Conservation (phyloP, 352 stramenopile species). For the Phytophthora foliorum region DNA sequence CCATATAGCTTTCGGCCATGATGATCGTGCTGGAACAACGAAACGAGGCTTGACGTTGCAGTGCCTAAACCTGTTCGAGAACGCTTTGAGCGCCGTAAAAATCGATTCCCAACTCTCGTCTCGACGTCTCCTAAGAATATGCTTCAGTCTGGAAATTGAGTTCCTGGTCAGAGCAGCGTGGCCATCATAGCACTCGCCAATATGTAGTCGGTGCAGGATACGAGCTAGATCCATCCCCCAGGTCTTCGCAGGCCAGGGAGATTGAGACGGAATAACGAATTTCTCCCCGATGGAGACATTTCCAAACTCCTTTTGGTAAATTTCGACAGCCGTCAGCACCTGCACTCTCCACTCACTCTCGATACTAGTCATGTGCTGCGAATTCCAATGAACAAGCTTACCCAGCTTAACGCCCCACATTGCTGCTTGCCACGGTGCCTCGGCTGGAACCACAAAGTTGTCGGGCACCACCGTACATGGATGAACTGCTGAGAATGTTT, state of each 20-base stretch:
- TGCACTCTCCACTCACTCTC: conserved; percentile 35
- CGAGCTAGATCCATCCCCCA: conserved; percentile 37
- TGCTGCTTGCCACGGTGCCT: conserved; percentile 30
- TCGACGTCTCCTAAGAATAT: conserved; percentile 19
- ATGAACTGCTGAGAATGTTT: conserved; percentile 26
- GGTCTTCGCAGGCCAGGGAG: conserved; percentile 30
- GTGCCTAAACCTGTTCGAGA: conserved; percentile 21
- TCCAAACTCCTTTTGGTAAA: conserved; percentile 24
- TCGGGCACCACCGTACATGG: conserved; percentile 25
- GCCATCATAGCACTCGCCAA: conserved; percentile 32
- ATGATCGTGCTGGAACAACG: conserved; percentile 16
- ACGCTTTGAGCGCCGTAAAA: conserved; percentile 22
- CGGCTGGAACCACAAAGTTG: conserved; percentile 33
- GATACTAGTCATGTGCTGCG: conserved; percentile 21
- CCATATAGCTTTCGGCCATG: conserved; percentile 33
- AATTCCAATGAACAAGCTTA: conserved; percentile 36
- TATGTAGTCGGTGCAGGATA: conserved; percentile 30
- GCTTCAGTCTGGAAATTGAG: conserved; percentile 13
- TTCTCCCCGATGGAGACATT: conserved; percentile 7
- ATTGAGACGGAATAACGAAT: conserved; percentile 34
- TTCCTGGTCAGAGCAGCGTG: conserved; percentile 29
- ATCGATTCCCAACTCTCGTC: conserved; percentile 34
- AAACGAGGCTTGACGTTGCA: conserved; percentile 31
- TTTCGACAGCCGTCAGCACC: conserved; percentile 29
- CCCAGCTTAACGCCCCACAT: conserved; percentile 39